These are phyloP conservation scores for Neofusicoccum parvum DNA, from an alignment of 2,329 filamentous ascomycete species.

Conservation along the genomic window DNA sequence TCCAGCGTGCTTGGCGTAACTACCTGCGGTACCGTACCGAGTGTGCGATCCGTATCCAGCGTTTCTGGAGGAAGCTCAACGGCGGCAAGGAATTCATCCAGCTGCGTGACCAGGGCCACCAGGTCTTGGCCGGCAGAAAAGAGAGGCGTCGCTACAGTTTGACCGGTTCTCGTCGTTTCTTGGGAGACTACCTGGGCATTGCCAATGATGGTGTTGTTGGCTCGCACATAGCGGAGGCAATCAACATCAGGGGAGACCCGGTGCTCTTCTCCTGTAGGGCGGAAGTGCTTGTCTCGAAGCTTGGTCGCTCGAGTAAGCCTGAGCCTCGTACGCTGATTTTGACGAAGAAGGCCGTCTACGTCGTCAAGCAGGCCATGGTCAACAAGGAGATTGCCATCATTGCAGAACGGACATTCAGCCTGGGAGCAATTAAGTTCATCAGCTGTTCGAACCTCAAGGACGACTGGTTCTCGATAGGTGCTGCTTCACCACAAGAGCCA, in stretches of 20 bases:
- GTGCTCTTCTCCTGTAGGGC: conserved; percentile 88
- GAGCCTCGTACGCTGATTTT: conserved; percentile 83
- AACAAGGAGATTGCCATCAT: conserved; percentile 81
- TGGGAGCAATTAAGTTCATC: conserved; percentile 88
- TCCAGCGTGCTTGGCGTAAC: conserved; percentile 95
- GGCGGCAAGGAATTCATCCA: conserved; percentile 87
- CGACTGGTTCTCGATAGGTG: conserved; percentile 93
- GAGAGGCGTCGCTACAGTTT: conserved; percentile 90
- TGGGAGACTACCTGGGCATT: conserved; percentile 92
- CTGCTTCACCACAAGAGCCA: conserved; percentile 86
- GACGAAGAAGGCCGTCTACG: conserved; percentile 83
- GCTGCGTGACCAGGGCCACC: conserved; percentile 84
- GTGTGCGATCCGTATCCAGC: conserved; percentile 89
- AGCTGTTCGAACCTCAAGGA: conserved; percentile 80
- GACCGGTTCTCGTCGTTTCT: conserved; percentile 85
- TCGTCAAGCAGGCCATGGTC: conserved; percentile 80
- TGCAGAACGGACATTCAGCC: conserved; percentile 77
- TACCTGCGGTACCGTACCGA: conserved; percentile 92
- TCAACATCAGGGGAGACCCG: conserved; percentile 73
- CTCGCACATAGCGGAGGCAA: conserved; percentile 74
- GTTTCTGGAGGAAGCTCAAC: conserved; percentile 92
- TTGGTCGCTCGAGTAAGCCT: conserved; percentile 92
- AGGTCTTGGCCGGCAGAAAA: conserved; percentile 79
- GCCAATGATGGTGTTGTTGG: conserved; percentile 79
- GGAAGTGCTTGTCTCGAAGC: conserved; percentile 89